phyloP scores from a whole-genome alignment of 2,329 filamentous ascomycete species.

The Colletotrichum lindemuthianum region DNA sequence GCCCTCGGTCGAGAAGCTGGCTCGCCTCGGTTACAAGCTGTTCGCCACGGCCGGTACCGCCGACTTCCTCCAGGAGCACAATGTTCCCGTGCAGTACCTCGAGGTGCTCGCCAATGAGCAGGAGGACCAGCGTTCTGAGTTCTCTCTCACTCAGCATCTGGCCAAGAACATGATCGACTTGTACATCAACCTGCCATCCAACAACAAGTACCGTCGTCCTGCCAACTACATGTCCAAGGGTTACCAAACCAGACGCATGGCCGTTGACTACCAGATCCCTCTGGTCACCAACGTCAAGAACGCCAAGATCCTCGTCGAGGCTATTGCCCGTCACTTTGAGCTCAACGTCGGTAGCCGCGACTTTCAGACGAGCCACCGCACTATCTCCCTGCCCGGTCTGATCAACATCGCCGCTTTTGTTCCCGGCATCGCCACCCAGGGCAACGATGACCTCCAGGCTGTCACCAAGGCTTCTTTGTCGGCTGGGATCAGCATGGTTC shows the following conservation, averaged over 20 bases:
- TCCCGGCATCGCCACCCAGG: slow-evolving; percentile 72
- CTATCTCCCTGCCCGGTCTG: slow-evolving; percentile 76
- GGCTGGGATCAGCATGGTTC: slow-evolving; percentile 82
- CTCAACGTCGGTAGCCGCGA: slow-evolving; percentile 86
- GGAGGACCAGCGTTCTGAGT: slow-evolving; percentile 91
- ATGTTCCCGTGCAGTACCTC: slow-evolving; percentile 90
- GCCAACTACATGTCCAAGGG: slow-evolving; percentile 99
- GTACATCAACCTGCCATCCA: slow-evolving; percentile 99
- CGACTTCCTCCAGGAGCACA: slow-evolving; percentile 94
- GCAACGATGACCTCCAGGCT: slow-evolving; percentile 73
- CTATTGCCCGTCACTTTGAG: slow-evolving; percentile 88
- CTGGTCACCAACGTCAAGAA: slow-evolving; percentile 99
- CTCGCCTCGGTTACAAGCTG: slow-evolving; percentile 92
- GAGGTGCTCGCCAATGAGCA: slow-evolving; percentile 84
- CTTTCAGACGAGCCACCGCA: slow-evolving; percentile 89
- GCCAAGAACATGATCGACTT: slow-evolving; percentile 98
- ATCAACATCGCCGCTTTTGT: slow-evolving; percentile 86
- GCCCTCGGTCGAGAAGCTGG: slow-evolving; percentile 87
- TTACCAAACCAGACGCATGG: slow-evolving; percentile 96
- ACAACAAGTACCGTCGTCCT: slow-evolving; percentile 94
- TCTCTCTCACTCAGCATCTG: slow-evolving; percentile 95
- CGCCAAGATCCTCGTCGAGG: slow-evolving; percentile 95
- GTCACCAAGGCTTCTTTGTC: slow-evolving; percentile 80
- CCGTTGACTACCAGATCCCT: slow-evolving; percentile 95
- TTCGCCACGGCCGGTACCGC: slow-evolving; percentile 97